These are phyloP conservation scores for Helenozyma baotianmanensis DNA, from an alignment of 805 yeast genomes.

Conservation along the genomic window DNA sequence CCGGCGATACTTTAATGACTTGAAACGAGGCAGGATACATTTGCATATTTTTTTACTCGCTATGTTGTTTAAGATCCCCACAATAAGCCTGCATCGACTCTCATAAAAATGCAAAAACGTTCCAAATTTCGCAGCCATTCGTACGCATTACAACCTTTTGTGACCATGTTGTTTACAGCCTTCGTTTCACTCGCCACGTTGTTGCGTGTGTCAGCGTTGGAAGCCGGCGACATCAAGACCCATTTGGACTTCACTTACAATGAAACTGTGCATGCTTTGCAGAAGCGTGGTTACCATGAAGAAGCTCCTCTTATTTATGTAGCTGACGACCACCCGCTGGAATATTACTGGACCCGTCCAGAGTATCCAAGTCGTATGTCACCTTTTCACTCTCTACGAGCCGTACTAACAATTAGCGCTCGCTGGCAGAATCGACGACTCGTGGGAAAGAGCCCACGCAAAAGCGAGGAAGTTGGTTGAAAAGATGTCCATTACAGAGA, in stretches of 20 bases:
- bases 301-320: constrained; percentile 26
- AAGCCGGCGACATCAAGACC: constrained; percentile 9
- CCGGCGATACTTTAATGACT: neutral
- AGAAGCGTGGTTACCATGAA: constrained; percentile 25
- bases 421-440: constrained; percentile 46
- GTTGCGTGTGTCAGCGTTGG: no score
- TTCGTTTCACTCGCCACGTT: no score
- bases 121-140: no score
- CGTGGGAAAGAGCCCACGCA: constrained; percentile 55
- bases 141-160: no score
- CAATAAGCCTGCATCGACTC: no score
- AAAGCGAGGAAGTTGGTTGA: constrained; percentile 53
- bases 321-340: constrained; percentile 25
- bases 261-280: constrained; percentile 9
- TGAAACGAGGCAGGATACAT: no score
- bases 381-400: neutral
- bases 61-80: no score
- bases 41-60: no score
- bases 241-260: constrained; percentile 8
- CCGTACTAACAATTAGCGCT: constrained; percentile 20
- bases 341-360: constrained; percentile 24
- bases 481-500: constrained; percentile 53
- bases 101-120: no score
- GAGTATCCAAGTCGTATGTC: constrained; percentile 38
- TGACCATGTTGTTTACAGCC: no score